Evolutionary conservation across 441 rosid species (phyloP).

Genomic region (Euphorbia schlechtendalii): DNA sequence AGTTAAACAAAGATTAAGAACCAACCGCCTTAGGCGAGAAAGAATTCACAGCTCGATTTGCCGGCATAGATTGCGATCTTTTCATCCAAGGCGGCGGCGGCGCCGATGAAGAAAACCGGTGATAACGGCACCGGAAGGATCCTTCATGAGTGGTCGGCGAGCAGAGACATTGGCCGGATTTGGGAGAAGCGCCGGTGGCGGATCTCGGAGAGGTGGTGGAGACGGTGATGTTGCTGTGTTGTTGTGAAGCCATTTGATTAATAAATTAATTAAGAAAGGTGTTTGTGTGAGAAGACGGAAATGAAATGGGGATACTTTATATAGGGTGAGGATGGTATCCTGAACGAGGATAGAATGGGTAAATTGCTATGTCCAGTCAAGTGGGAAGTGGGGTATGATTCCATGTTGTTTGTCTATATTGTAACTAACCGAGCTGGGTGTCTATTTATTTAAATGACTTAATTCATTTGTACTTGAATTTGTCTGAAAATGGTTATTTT

Average conservation of each 20-base stretch:
- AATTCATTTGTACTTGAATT: not conserved
- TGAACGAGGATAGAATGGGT: conserved; percentile 11
- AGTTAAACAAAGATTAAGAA: no score
- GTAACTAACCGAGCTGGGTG: conserved; percentile 2
- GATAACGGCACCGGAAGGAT: conserved; percentile 53
- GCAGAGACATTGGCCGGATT: conserved; percentile 46
- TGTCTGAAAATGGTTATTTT: not conserved
- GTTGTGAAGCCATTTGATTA: not conserved
- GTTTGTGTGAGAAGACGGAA: not conserved
- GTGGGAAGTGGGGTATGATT: conserved; percentile 19
- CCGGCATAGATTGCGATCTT: conserved; percentile 48
- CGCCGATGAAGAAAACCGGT: conserved; percentile 20
- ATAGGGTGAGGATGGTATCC: not conserved
- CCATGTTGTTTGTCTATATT: conserved; percentile 16
- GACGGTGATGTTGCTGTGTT: conserved; percentile 20
- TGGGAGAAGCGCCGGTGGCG: conserved; percentile 21
- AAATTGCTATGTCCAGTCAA: conserved; percentile 8
- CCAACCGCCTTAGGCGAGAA: conserved; percentile 41
- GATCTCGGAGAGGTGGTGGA: conserved; percentile 31
- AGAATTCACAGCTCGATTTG: conserved; percentile 21
- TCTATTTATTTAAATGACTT: not conserved
- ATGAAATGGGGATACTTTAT: not conserved
- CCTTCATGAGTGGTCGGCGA: conserved; percentile 64
- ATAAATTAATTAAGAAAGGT: not conserved
- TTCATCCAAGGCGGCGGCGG: conserved; percentile 28